Evolutionary conservation across 352 stramenopile genomes (phyloP), one percentile per base, ranked within the genome.

Genomic region (Phytophthora multivora): DNA sequence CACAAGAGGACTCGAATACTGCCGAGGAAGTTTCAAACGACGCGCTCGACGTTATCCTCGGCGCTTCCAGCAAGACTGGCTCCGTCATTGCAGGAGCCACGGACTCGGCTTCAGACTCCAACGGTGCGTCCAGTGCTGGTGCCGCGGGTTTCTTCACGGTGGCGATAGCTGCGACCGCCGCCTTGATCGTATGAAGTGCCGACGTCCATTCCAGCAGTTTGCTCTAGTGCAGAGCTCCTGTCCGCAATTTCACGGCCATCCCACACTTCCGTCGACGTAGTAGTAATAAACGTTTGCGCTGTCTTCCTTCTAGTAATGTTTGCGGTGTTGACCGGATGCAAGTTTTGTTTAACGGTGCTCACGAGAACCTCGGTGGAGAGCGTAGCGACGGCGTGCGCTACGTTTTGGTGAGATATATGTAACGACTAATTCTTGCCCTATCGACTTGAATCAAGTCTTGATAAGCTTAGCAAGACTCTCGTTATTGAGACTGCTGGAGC

Each of bases 11-110:
- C n/a, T 64, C 61, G 12, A 52, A 31, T 23, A 69, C 61, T 13
- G 36, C 40, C 10, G 47, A 57, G 9, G 30, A 53, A 13, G 31
- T 55, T 36, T 52, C 61, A 2, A 26, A 63, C 15, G 51, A 67
- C 39, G 47, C 50, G 7, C 49, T 57, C 3, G 63, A 71, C 26
- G 63, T 71, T 18, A 71, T 71, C 51, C 50, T 71, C 31, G 63
- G 56, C 15, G 51, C 63, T 8, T 54, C 50, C 43, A 66, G 51
- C 38, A 54, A 12, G 4, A 18, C 45, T 8, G 48, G 48, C 2
- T 64, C 53, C n/a, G 40, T 43, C 15, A 12, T 55, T 25, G 47
- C 53, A 3, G 61, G 60, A 5, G 26, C 28, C 4, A 36, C 19
- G 5, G 53, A 26, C 21, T 56, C 53, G 0, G 40, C 53, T 0